Conservation (phyloP, 2,329 filamentous ascomycete species). For the Aurifilum marmelostoma region DNA sequence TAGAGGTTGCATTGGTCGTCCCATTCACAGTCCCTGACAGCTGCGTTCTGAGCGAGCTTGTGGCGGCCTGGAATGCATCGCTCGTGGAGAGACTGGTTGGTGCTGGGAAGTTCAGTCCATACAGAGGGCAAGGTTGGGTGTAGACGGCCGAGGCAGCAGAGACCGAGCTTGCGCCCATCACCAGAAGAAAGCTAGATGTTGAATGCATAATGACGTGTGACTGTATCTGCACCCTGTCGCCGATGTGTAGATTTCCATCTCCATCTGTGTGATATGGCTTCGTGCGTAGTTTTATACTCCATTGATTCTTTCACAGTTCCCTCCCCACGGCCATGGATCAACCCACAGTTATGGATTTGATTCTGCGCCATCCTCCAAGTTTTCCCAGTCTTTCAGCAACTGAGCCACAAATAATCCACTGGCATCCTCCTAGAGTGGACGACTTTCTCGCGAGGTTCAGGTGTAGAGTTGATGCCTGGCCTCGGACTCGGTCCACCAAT, state of each 20-base stretch:
- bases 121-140: slow-evolving; percentile 18
- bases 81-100: slow-evolving; percentile 7
- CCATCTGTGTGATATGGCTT: background rate
- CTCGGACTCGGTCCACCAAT: background rate
- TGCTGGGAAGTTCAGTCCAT: slow-evolving; percentile 16
- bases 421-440: background rate
- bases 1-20: background rate
- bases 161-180: background rate
- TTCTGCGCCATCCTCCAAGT: background rate
- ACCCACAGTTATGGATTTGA: background rate
- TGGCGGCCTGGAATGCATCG: slow-evolving; percentile 7
- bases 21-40: slow-evolving; percentile 1
- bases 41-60: slow-evolving; percentile 1
- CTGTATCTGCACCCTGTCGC: background rate
- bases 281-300: background rate
- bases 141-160: slow-evolving; percentile 2
- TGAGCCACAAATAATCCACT: background rate
- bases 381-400: background rate
- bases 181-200: background rate
- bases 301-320: background rate
- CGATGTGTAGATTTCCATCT: background rate
- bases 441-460: background rate
- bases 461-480: background rate
- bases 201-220: background rate
- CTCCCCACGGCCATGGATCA: background rate